Evolutionary conservation across 2,329 filamentous ascomycete genomes (phyloP), one percentile per base, ranked within the genome.

Genomic region (Neopestalotiopsis sp.): DNA sequence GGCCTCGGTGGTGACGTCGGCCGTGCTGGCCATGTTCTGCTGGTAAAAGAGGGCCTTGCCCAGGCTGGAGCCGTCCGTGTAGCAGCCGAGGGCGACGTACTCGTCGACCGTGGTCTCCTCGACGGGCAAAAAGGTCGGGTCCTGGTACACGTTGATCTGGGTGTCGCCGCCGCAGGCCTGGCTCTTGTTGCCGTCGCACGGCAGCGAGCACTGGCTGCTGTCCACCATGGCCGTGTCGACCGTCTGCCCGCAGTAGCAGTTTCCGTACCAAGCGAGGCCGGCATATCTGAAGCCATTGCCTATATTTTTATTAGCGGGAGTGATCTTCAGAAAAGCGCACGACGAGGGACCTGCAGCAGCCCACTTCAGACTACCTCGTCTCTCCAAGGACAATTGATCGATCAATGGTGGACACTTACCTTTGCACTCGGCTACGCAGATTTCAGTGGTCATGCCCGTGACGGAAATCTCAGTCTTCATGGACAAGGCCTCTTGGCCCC

Each of bases 11-110:
- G 84, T 85, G 76, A 86, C 76, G 42, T 71, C 75, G 20, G 73
- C 70, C 14, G 74, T 68, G 38, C 81, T 7, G 12, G 17, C 75
- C 17, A 86, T 69, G 56, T 78, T 72, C 58, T 81, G 74, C 75
- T 83, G 79, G 75, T 83, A 86, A 32, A 80, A 80, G 61, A 88
- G 79, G 32, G 86, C 82, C 63, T 82, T 82, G 56, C 84, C 82
- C 65, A 79, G 71, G 62, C 70, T 71, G 24, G 79, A 80, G 67
- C 80, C 74, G 70, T 88, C 86, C 34, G 80, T 82, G 74, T 86
- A 91, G 80, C 91, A 93, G 67, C 91, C 91, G n/a, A 86, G 76
- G 71, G 88, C 85, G 58, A 82, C 81, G 83, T 90, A 93, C 60
- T 84, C 82, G 66, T 82, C 81, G 59, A 85, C 62, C 3, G 65